Base-by-base conservation (phyloP, 768 basidiomycete species). In the Agrocybe chaxingu region DNA sequence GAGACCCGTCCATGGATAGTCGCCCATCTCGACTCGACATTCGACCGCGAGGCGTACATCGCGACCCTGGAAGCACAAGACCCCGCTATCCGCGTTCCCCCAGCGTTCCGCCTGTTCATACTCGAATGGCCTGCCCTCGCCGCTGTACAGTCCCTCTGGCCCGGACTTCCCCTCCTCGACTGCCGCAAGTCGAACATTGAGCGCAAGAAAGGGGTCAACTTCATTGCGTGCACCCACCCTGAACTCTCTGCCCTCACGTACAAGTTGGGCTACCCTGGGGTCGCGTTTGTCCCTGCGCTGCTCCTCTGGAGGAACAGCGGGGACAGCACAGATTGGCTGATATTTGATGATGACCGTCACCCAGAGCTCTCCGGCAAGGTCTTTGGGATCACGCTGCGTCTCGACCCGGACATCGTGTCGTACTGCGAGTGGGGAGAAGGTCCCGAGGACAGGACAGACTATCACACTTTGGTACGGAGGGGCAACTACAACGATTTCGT, bases 51-150 rank as follows among this genome's bases (percentile, higher is more conserved):
- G 18, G 46, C 2, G 3, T 52, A 52, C 32, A 47, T 52, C 35
- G 10, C 36, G 11, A 10, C 7, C 11, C 19, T 54, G 7, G 33
- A 41, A 2, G 2, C n/a, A 3, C 47, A 54, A 33, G 36, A 45
- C 24, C 30, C 35, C 24, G 24, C 3, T 2, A 5, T 24, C 2
- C 38, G 1, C 4, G 18, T 54, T 19, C 48, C 53, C 11, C 43
- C 48, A 24, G 53, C 44, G n/a, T 54, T 54, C 36, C 36, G 44
- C 3, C 39, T 54, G 8, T 49, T 43, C 47, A 33, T 46, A 3
- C 39, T 54, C 3, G 53, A 54, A 42, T 54, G 47, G 53, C 53
- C 53, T 2, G 53, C 18, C 4, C 7, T 16, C 7, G 10, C 29
- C 2, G 38, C 13, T 4, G 31, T 54, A n/a, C n/a, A 34, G 8